Percentiles rank a stretch among this genome's conserved stretches.
These are phyloP conservation scores for Monosporascus sp. DNA, from an alignment of 2,329 filamentous ascomycete genomes.

Conservation along the genomic window DNA sequence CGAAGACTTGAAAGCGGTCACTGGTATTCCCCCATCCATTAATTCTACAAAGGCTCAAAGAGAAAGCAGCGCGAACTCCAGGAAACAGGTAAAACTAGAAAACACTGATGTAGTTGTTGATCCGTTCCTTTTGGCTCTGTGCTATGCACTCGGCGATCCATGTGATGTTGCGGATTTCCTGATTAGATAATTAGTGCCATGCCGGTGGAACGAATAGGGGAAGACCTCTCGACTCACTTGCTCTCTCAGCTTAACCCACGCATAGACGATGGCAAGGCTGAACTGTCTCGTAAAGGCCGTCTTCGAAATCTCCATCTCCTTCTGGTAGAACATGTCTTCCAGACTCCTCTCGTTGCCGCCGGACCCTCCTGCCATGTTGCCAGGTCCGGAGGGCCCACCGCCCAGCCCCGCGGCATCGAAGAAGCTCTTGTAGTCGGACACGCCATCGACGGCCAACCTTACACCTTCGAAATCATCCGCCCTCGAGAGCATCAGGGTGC, in stretches of 20 bases:
- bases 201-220: neutral
- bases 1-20: constrained; percentile 12
- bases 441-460: constrained; percentile 84
- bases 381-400: constrained; percentile 64
- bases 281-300: constrained; percentile 93
- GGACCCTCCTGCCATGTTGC: constrained; percentile 79
- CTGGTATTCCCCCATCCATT: constrained; percentile 30
- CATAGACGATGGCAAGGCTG: constrained; percentile 89
- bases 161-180: constrained; percentile 99
- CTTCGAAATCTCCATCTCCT: constrained; percentile 99
- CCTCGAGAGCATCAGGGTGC: constrained; percentile 87
- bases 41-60: constrained; percentile 38
- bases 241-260: constrained; percentile 95
- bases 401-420: constrained; percentile 85
- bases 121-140: constrained; percentile 98
- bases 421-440: constrained; percentile 90
- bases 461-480: constrained; percentile 95
- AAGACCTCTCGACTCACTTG: constrained; percentile 61
- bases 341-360: constrained; percentile 80
- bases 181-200: constrained; percentile 18
- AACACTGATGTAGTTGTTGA: constrained; percentile 97
- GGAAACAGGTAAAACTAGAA: constrained; percentile 52
- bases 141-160: constrained; percentile 99
- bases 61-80: constrained; percentile 4
- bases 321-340: constrained; percentile 98